Conservation (phyloP, 106 monocot genomes). For the Apostasia shenzhenica region DNA sequence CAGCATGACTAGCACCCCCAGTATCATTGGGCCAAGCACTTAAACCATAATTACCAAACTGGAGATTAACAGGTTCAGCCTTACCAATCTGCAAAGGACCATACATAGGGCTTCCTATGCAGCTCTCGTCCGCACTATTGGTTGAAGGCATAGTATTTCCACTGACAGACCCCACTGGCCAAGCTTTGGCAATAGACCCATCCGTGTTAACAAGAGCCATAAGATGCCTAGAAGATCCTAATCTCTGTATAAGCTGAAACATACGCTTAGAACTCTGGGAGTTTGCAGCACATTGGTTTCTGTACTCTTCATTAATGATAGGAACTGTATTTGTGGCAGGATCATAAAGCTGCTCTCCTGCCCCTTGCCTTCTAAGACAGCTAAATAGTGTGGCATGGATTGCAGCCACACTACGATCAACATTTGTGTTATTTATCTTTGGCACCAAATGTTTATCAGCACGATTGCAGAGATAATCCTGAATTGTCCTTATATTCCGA, state of each 20-base stretch:
- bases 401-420: conserved; percentile 26
- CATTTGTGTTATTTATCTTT: conserved; percentile 38
- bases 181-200: conserved; percentile 37
- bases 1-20: conserved; percentile 32
- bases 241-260: conserved; percentile 46
- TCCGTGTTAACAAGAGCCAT: conserved; percentile 47
- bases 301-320: conserved; percentile 41
- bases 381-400: conserved; percentile 51
- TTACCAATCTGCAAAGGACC: conserved; percentile 17
- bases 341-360: conserved; percentile 36
- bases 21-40: conserved; percentile 49
- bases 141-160: conserved; percentile 6
- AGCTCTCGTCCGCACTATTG: conserved; percentile 14
- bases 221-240: conserved; percentile 33
- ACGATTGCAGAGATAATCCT: conserved; percentile 56
- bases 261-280: conserved; percentile 40
- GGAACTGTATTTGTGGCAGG: conserved; percentile 33
- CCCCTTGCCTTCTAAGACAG: conserved; percentile 37
- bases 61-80: conserved; percentile 20
- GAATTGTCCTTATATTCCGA: conserved; percentile 70
- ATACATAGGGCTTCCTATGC: conserved; percentile 19
- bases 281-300: conserved; percentile 43
- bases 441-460: conserved; percentile 53
- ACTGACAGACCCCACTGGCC: conserved; percentile 17
- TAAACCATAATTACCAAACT: conserved; percentile 44